Percentiles rank a stretch among this genome's conserved stretches.
phyloP scores from a whole-genome alignment of 106 monocot species.

The Apostasia shenzhenica region DNA sequence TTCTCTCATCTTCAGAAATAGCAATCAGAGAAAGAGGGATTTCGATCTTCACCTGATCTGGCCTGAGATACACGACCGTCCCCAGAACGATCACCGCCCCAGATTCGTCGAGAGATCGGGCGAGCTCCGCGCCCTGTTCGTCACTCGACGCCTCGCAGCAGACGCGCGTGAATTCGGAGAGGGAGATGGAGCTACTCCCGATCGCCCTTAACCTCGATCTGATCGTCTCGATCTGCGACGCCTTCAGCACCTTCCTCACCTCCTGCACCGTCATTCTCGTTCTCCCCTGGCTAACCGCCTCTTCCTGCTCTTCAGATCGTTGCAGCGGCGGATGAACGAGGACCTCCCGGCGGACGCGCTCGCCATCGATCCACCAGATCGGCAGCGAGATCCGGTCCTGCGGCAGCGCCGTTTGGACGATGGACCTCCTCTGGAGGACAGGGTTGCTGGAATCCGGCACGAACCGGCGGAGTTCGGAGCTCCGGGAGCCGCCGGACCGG shows the following conservation, averaged over 20 bases:
- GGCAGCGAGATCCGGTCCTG: constrained; percentile 2
- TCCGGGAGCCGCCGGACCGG: neutral
- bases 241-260: constrained; percentile 53
- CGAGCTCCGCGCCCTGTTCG: constrained; percentile 37
- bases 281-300: neutral
- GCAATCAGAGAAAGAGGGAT: neutral
- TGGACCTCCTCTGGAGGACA: neutral
- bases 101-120: constrained; percentile 57
- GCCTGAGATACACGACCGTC: constrained; percentile 57
- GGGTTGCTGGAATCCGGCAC: neutral
- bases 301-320: neutral
- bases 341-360: neutral
- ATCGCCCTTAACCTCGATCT: constrained; percentile 33
- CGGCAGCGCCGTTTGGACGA: neutral
- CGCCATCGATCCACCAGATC: neutral
- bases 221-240: constrained; percentile 52
- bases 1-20: neutral
- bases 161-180: constrained; percentile 32
- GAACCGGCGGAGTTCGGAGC: neutral
- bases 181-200: constrained; percentile 23
- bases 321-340: neutral
- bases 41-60: constrained; percentile 49
- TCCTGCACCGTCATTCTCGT: constrained; percentile 11
- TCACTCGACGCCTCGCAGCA: constrained; percentile 39
- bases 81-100: constrained; percentile 71